A percentile compares a stretch with the other conserved stretches of the same genome.
These are phyloP conservation scores for Fusarium drepaniforme DNA, from an alignment of 2,329 filamentous ascomycete genomes.

Conservation along the genomic window DNA sequence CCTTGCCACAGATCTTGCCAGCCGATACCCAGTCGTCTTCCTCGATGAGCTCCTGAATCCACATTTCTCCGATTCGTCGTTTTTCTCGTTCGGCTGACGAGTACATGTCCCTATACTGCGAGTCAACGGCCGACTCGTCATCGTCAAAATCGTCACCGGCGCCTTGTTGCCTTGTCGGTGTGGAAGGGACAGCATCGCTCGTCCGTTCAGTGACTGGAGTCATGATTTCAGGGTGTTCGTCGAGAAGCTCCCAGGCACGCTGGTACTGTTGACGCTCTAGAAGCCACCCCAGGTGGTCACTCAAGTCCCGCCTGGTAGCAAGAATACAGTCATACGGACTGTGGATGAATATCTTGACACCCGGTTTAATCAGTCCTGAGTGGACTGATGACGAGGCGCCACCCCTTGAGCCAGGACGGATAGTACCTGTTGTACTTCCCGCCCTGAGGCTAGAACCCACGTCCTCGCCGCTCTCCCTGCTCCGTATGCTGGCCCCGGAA, in stretches of 20 bases:
- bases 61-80: constrained; percentile 89
- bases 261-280: constrained; percentile 84
- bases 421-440: constrained; percentile 50
- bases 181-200: constrained; percentile 54
- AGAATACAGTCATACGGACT: constrained; percentile 98
- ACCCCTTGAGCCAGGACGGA: constrained; percentile 44
- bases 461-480: constrained; percentile 71
- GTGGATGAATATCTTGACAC: constrained; percentile 88
- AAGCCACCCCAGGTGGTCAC: constrained; percentile 89
- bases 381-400: constrained; percentile 57
- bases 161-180: constrained; percentile 55
- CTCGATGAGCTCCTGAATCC: constrained; percentile 88
- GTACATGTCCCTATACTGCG: constrained; percentile 67
- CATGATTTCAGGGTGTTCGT: constrained; percentile 85
- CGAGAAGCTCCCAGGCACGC: constrained; percentile 88
- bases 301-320: constrained; percentile 86
- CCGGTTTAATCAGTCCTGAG: constrained; percentile 66
- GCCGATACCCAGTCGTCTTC: constrained; percentile 81
- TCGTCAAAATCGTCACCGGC: constrained; percentile 78
- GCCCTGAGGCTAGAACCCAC: constrained; percentile 60
- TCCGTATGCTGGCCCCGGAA: constrained; percentile 82
- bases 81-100: constrained; percentile 88
- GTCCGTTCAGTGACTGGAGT: constrained; percentile 55
- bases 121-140: constrained; percentile 69
- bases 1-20: constrained; percentile 84